Base-by-base conservation (phyloP, 2,329 filamentous ascomycete genomes). In the Exophiala sideris region DNA sequence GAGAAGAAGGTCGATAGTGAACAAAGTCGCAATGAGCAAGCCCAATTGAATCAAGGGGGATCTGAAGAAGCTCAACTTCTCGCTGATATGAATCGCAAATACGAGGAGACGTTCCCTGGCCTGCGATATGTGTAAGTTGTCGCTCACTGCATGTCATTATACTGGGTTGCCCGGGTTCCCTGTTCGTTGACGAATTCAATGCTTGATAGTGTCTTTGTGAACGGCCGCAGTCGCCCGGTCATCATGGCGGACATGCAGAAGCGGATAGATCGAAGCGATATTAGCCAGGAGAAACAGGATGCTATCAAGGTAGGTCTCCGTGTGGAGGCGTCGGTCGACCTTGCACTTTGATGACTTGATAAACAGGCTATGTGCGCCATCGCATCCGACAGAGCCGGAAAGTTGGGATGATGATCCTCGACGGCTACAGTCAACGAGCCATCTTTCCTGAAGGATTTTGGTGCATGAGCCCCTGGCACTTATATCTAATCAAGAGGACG, bases 321-420 rank as follows among this genome's bases (percentile, higher is more conserved):
- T 47, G 33, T n/a, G 20, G 21, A 9, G 20, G 7, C 34, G 29
- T 16, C 29, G 42, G 18, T 36, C 40, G 14, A 29, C 35, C 35
- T 50, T 10, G 29, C 53, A 24, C 18, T 46, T 46, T 14, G 16
- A 42, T 45, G 14, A 21, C 39, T 54, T 32, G 36, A 11, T 46
- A 6, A 38, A 42, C 52, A 90, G 87, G 91, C 91, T 38, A 96
- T 96, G 89, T 90, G 89, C 66, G 88, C 91, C 64, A 96, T 96
- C 66, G 91, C 91, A 29, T 81, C 82, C 48, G 89, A 96, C 66
- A 81, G 91, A 45, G 89, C 86, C 1, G 69, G 71, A 32, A 95
- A 91, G 70, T 69, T 89, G 39, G 57, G 47, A 16, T 49, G 45
- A 11, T 57, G 48, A 55, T 11, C 35, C 35, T n/a, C 12, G 35